phyloP scores from a whole-genome alignment of 2,329 filamentous ascomycete genomes.

The Trichoderma polysporum region DNA sequence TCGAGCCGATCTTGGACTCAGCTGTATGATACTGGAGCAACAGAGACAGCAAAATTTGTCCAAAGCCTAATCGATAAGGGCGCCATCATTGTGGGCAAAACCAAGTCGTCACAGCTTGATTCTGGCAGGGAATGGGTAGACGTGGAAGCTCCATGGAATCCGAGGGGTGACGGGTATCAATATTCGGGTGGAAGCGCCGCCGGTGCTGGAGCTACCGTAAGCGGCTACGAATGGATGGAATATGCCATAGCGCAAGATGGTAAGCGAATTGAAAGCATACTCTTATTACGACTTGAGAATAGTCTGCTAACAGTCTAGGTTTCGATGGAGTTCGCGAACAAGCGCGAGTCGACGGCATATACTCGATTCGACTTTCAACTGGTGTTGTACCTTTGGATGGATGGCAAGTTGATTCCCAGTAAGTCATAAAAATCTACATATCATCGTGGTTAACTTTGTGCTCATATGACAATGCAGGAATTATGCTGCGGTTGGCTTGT shows the following conservation, averaged over 20 bases:
- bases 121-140: constrained; percentile 44
- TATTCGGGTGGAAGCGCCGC: constrained; percentile 35
- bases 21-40: constrained; percentile 46
- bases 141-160: constrained; percentile 42
- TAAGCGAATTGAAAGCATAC: constrained; percentile 24
- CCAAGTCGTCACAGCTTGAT: constrained; percentile 50
- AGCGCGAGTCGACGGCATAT: constrained; percentile 31
- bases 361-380: constrained; percentile 30
- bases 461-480: background rate
- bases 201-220: constrained; percentile 40
- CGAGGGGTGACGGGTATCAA: constrained; percentile 49
- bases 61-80: constrained; percentile 60
- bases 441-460: background rate
- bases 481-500: constrained; percentile 27
- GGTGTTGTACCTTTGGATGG: constrained; percentile 21
- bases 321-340: constrained; percentile 27
- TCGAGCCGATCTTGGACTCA: constrained; percentile 60
- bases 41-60: constrained; percentile 49
- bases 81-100: constrained; percentile 55
- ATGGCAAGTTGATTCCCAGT: constrained; percentile 26
- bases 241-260: constrained; percentile 39
- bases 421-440: background rate
- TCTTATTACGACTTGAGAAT: background rate
- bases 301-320: background rate
- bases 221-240: constrained; percentile 44